Conservation (phyloP, 768 basidiomycete species). For the Mycena leptocephala region DNA sequence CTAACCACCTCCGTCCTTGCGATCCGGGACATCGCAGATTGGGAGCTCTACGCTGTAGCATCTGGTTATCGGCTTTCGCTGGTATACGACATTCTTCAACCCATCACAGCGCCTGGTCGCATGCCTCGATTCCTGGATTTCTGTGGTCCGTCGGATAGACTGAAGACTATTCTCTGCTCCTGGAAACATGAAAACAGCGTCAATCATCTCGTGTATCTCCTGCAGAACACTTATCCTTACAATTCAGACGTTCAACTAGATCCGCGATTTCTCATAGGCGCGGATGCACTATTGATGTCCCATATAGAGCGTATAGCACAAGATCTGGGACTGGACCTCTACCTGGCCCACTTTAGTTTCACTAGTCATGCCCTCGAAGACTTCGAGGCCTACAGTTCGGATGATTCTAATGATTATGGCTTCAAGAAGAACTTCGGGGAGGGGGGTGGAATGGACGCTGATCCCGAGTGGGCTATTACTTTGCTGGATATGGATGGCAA, state of each 20-base stretch:
- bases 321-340: slow-evolving; percentile 17
- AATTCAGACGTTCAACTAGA: too few species aligned
- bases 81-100: slow-evolving; percentile 6
- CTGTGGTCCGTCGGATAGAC: neutral
- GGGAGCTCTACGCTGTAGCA: neutral
- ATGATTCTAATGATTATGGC: neutral
- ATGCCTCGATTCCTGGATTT: neutral
- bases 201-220: neutral
- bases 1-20: neutral
- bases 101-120: neutral
- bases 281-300: slow-evolving; percentile 8
- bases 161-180: neutral
- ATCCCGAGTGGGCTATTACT: too few species aligned
- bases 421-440: neutral
- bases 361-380: neutral
- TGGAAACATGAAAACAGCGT: slow-evolving; percentile 3
- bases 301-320: slow-evolving; percentile 1
- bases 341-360: neutral
- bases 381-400: neutral
- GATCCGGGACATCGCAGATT: neutral
- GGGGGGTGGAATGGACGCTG: neutral
- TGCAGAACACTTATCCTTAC: neutral
- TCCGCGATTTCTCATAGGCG: neutral
- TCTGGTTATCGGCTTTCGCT: slow-evolving; percentile 1
- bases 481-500: too few species aligned